Conservation (phyloP, 805 yeast genomes). For the Spathaspora sp. region DNA sequence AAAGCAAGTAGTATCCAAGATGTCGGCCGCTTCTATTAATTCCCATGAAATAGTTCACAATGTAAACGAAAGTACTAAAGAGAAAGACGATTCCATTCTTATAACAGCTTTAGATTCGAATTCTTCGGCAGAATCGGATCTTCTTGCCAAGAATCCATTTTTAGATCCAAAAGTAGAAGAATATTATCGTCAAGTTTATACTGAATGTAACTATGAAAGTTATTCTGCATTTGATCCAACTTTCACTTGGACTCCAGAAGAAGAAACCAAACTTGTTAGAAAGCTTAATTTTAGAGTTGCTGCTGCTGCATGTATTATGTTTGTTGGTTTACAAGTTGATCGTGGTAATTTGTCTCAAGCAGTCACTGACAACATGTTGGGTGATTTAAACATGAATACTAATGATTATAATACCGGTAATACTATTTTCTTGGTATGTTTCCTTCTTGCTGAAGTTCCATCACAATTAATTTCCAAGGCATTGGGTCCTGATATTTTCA, state of each 20-base stretch:
- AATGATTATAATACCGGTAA: constrained; percentile 56
- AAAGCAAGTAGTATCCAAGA: neutral
- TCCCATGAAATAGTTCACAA: neutral
- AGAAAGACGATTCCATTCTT: neutral
- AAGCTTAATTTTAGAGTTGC: constrained; percentile 55
- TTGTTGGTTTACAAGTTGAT: constrained; percentile 55
- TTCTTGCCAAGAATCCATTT: constrained; percentile 2
- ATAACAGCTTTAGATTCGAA: constrained; percentile 1
- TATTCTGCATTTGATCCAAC: constrained; percentile 53
- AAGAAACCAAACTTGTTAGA: constrained; percentile 45
- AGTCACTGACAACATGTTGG: constrained; percentile 50
- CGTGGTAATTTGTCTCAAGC: constrained; percentile 57
- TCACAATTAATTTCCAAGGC: constrained; percentile 60
- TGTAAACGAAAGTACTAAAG: neutral
- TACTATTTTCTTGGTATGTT: constrained; percentile 49
- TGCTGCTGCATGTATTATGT: constrained; percentile 56
- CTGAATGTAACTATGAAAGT: constrained; percentile 51
- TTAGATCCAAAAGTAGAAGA: constrained; percentile 7
- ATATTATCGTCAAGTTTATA: constrained; percentile 16
- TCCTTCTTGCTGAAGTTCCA: constrained; percentile 57
- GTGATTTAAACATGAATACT: constrained; percentile 48
- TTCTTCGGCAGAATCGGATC: neutral
- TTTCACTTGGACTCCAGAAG: constrained; percentile 50
- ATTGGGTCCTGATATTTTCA: constrained; percentile 59
- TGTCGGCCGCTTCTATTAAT: neutral